Evolutionary conservation across 495 filamentous ascomycete genomes (phyloP).

Genomic region (Viridothelium virens): DNA sequence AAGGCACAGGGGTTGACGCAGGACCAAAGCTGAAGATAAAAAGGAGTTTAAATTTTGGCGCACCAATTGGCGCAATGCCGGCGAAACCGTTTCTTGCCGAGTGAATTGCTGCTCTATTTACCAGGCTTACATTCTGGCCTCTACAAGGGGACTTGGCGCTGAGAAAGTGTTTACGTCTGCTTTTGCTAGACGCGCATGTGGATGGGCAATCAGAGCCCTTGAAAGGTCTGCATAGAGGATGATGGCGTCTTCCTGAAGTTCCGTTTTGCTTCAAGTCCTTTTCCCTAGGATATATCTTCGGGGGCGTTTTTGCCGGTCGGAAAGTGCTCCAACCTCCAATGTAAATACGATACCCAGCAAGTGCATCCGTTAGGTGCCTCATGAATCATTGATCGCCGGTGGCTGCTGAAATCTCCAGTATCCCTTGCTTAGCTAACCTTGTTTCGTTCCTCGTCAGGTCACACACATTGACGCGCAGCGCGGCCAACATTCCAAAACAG

Average conservation of each 20-base stretch:
- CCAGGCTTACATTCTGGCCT: neutral
- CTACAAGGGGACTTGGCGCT: neutral
- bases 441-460: neutral
- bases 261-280: neutral
- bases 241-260: neutral
- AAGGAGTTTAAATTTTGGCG: constrained; percentile 2
- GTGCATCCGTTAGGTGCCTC: neutral
- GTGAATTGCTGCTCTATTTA: neutral
- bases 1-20: neutral
- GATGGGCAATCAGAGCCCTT: neutral
- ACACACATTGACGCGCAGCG: neutral
- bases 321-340: neutral
- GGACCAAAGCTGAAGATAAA: constrained; percentile 8
- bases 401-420: neutral
- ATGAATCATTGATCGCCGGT: neutral
- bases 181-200: neutral
- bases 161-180: too few relatives aligned
- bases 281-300: neutral
- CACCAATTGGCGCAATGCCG: constrained; percentile 1
- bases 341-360: neutral
- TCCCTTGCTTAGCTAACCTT: neutral
- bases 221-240: constrained; percentile 1
- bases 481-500: constrained; percentile 9
- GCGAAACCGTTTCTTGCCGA: constrained; percentile 2
- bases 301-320: too few relatives aligned